Percentiles rank a stretch among this genome's conserved stretches.
Evolutionary conservation across 2,329 filamentous ascomycete genomes (phyloP).

Genomic region (Chaetomiaceae sp.): DNA sequence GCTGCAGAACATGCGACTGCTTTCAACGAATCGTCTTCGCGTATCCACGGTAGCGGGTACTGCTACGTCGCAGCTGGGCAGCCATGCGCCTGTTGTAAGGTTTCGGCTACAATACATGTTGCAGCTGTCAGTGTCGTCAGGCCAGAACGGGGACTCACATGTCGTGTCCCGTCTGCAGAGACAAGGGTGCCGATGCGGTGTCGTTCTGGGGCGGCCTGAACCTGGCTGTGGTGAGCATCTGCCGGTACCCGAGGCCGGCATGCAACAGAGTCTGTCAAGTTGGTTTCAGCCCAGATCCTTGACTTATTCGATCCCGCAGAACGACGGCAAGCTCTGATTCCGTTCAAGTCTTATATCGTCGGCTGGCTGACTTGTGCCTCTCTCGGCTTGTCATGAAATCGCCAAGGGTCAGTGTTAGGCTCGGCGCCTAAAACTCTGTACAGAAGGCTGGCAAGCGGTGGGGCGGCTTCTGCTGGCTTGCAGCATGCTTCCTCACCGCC

Average conservation of each 20-base stretch:
- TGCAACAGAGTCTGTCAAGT: not conserved
- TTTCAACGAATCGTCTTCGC: slow-evolving; percentile 19
- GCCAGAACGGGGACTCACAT: not conserved
- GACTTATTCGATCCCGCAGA: not conserved
- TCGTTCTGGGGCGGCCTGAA: not conserved
- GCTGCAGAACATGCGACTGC: slow-evolving; percentile 18
- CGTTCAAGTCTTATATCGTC: too few relatives aligned
- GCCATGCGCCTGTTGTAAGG: slow-evolving; percentile 26
- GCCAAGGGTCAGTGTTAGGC: too few relatives aligned
- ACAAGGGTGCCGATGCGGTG: not conserved
- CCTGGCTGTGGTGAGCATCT: not conserved
- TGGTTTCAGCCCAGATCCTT: not conserved
- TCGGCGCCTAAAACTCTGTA: slow-evolving; percentile 15
- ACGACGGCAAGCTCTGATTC: too few relatives aligned
- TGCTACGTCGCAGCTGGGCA: slow-evolving; percentile 30
- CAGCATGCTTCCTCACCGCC: slow-evolving; percentile 23
- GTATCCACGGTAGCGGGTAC: slow-evolving; percentile 17
- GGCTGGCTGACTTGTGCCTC: too few relatives aligned
- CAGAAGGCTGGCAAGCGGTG: too few relatives aligned
- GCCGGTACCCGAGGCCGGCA: not conserved
- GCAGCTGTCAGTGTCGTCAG: too few relatives aligned
- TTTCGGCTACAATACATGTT: not conserved
- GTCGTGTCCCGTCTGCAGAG: not conserved
- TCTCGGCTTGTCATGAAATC: too few relatives aligned
- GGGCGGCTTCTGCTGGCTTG: slow-evolving; percentile 2